phyloP scores from a whole-genome alignment of 352 stramenopile species.

The Globisporangium apiculatum region DNA sequence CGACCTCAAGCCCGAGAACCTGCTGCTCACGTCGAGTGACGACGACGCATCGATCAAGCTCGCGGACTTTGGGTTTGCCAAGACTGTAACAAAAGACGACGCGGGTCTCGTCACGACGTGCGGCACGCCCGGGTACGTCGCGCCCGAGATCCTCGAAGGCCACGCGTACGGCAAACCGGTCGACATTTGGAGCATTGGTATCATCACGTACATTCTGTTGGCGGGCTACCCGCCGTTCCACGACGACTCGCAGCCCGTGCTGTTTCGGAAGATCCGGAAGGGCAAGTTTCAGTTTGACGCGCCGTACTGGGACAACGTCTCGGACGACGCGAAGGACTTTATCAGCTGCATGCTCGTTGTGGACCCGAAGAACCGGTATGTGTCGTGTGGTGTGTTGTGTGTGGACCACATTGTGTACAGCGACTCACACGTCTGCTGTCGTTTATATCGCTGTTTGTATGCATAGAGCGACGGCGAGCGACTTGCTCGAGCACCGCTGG shows the following conservation, averaged over 20 bases:
- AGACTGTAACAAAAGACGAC: conserved; percentile 66
- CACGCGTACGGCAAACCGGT: conserved; percentile 72
- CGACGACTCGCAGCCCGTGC: conserved; percentile 90
- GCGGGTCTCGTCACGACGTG: conserved; percentile 63
- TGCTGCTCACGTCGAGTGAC: conserved; percentile 74
- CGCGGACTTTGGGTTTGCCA: conserved; percentile 88
- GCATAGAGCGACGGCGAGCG: conserved; percentile 31
- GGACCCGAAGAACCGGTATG: conserved; percentile 64
- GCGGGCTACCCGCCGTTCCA: conserved; percentile 86
- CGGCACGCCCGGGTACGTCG: conserved; percentile 72
- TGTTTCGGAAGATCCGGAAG: conserved; percentile 89
- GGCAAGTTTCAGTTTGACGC: conserved; percentile 85
- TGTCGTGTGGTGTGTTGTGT: not conserved
- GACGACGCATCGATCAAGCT: conserved; percentile 84
- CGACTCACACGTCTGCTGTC: too few species aligned
- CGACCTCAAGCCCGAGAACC: conserved; percentile 84
- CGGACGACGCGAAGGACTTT: conserved; percentile 85
- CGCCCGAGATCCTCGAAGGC: conserved; percentile 69
- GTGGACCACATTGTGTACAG: too few species aligned
- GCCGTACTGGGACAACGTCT: conserved; percentile 88
- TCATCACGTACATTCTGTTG: conserved; percentile 85
- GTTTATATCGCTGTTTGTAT: too few species aligned
- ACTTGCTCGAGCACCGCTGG: conserved; percentile 71
- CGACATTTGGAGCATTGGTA: conserved; percentile 88
- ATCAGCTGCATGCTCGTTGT: conserved; percentile 83